Percentiles rank a stretch among this genome's conserved stretches.
phyloP scores from a whole-genome alignment of 2,329 filamentous ascomycete genomes.

The Cadophora sp. region DNA sequence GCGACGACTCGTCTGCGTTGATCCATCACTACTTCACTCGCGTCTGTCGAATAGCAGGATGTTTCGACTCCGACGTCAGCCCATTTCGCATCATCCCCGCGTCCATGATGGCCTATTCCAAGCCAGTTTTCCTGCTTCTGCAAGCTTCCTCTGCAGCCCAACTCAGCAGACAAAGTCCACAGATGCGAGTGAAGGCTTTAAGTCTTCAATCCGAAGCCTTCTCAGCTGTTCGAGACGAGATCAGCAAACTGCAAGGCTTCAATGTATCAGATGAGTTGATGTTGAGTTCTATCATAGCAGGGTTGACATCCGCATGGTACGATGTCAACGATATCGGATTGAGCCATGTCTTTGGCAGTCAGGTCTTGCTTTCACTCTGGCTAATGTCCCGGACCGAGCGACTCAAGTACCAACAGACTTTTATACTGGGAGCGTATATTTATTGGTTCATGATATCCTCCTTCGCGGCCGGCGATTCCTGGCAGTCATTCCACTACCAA shows the following conservation, averaged over 20 bases:
- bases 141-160: not conserved
- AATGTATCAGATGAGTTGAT: conserved; percentile 6
- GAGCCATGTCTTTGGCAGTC: conserved; percentile 1
- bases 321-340: not conserved
- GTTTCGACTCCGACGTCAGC: not conserved
- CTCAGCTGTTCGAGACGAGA: conserved; percentile 1
- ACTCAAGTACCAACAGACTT: not conserved
- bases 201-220: conserved; percentile 1
- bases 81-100: not conserved
- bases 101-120: not conserved
- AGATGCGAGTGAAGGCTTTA: conserved; percentile 4
- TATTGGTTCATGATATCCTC: conserved; percentile 14
- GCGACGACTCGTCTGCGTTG: not conserved
- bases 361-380: not conserved
- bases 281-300: not conserved
- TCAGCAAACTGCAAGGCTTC: not conserved
- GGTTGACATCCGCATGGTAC: conserved; percentile 4
- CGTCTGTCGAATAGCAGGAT: conserved; percentile 11
- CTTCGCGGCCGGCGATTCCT: conserved; percentile 2
- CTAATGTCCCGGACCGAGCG: not conserved
- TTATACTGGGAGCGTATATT: not conserved
- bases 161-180: not conserved
- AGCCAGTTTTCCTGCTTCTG: not conserved
- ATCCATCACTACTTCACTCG: conserved; percentile 10
- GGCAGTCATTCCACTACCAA: conserved; percentile 8